A percentile compares a stretch with the other conserved stretches of the same genome.
phyloP scores from a whole-genome alignment of 441 rosid genomes.

The Jatropha podagrica region DNA sequence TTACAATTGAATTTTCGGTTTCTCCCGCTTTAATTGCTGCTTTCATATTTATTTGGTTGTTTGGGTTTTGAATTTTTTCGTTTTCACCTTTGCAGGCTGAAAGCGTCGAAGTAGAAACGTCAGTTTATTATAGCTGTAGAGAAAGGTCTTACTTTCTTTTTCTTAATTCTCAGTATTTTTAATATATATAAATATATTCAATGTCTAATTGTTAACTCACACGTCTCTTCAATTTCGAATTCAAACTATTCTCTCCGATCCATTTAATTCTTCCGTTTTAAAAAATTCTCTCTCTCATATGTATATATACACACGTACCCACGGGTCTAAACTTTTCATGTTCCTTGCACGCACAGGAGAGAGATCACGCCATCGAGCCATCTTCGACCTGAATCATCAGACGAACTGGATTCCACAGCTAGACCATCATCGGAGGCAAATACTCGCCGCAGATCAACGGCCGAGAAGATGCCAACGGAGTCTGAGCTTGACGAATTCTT shows the following conservation, averaged over 20 bases:
- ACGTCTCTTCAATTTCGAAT: conserved; percentile 29
- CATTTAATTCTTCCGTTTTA: conserved; percentile 24
- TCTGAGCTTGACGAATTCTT: conserved; percentile 74
- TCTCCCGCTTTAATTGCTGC: conserved; percentile 37
- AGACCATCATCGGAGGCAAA: conserved; percentile 35
- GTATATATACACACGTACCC: conserved; percentile 2
- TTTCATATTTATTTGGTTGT: conserved; percentile 14
- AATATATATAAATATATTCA: no score
- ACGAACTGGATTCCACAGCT: conserved; percentile 35
- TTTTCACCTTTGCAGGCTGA: conserved; percentile 46
- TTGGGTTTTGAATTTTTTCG: conserved; percentile 18
- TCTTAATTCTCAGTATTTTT: background rate
- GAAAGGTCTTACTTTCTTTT: conserved; percentile 36
- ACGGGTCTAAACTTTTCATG: background rate
- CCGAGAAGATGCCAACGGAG: conserved; percentile 46
- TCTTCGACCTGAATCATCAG: conserved; percentile 36
- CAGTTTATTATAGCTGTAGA: conserved; percentile 39
- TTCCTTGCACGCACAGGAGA: conserved; percentile 29
- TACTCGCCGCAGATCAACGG: conserved; percentile 34
- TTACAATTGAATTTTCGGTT: conserved; percentile 32
- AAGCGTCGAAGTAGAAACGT: conserved; percentile 55
- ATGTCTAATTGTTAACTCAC: background rate
- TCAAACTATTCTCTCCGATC: conserved; percentile 19
- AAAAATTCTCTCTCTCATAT: conserved; percentile 5
- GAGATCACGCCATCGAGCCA: conserved; percentile 45